Conservation (phyloP, 2,329 filamentous ascomycete species). For the Pseudogymnoascus sp. region DNA sequence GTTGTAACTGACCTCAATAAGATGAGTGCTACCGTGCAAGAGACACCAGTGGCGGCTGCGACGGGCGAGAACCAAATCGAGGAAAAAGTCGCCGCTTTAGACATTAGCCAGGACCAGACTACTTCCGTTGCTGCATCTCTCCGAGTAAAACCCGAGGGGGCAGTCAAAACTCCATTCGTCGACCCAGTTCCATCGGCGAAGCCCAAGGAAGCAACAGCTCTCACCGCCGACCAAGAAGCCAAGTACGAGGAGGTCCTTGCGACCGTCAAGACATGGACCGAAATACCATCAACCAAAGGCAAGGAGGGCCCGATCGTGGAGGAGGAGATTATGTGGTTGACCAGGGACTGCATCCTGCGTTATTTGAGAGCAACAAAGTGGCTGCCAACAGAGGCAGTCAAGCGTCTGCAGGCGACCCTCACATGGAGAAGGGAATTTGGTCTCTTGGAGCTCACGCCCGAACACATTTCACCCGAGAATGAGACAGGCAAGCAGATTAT, state of each 20-base stretch:
- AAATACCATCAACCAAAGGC: conserved; percentile 53
- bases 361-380: conserved; percentile 94
- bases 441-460: conserved; percentile 61
- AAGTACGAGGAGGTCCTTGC: conserved; percentile 76
- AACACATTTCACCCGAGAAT: conserved; percentile 88
- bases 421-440: conserved; percentile 89
- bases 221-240: conserved; percentile 66
- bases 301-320: conserved; percentile 61
- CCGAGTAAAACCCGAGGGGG: conserved; percentile 27
- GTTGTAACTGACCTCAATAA: background rate
- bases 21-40: background rate
- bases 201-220: conserved; percentile 35
- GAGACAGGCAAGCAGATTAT: conserved; percentile 94
- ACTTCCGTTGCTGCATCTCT: conserved; percentile 18
- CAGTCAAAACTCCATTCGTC: conserved; percentile 33
- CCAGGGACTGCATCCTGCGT: conserved; percentile 80
- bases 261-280: conserved; percentile 61
- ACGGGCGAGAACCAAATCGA: conserved; percentile 3
- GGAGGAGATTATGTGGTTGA: conserved; percentile 79
- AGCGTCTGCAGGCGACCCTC: conserved; percentile 71
- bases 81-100: conserved; percentile 3
- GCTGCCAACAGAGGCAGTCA: conserved; percentile 64
- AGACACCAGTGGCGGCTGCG: background rate
- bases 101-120: background rate
- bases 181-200: conserved; percentile 37